Base-by-base conservation (phyloP, 371 early-diverging fungal species). In the Fennellomyces sp. region DNA sequence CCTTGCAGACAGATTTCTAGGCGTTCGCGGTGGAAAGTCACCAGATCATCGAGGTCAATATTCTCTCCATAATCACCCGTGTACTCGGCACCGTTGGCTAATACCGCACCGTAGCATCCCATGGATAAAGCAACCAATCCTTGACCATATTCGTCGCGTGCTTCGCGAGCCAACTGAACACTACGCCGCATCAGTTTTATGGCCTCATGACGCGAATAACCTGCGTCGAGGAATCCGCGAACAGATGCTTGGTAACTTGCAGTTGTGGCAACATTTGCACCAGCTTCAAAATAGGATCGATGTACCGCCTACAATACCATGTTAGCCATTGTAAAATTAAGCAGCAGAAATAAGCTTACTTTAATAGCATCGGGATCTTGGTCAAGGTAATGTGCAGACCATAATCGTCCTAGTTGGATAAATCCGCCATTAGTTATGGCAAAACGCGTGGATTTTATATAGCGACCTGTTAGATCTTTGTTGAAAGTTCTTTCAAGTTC, bases 71-170 rank as follows among this genome's bases (percentile, higher is more conserved):
- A 84, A 39, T 78, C 60, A 30, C 88, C 88, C 0, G 82, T 82
- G 54, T 84, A 88, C 59, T 88, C 88, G 0, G 82, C 69, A 1
- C 86, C 87, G 64, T 85, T 76, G 2, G 80, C 81, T 45, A 88
- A 63, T 2, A 74, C 49, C 8, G 86, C 87, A 26, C 85, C 88
- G 58, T 82, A 88, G 17, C 81, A 80, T 0, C 88, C 88, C 39
- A 85, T 48, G 0, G 85, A 83, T 23, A 81, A 69, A 5, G 87
- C 85, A 2, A 86, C 72, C 0, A 75, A 36, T 19, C 55, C 64
- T 17, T 60, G 31, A 13, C 56, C 56, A 51, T 62, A 75, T 50
- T 58, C 63, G 36, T 78, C 66, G 5, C 79, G 66, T 11, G 83
- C 83, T 52, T 73, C 75, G 25, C 53, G 30, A 1, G 81, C 81